Base-by-base conservation (phyloP, 2,329 filamentous ascomycete species). In the Neobulgaria alba region DNA sequence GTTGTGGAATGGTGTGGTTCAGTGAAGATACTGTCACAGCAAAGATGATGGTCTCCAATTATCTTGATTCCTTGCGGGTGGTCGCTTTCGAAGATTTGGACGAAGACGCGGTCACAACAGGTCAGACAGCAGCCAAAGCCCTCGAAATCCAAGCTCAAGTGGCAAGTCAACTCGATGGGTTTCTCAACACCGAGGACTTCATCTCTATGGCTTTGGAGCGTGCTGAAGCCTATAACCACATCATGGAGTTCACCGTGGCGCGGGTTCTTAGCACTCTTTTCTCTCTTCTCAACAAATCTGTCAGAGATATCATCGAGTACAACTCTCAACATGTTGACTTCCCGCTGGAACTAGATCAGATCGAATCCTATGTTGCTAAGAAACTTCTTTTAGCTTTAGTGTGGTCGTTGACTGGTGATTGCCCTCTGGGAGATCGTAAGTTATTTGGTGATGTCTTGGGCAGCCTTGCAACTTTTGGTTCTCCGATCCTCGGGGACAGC, bases 1-100 rank as follows among this genome's bases (percentile, higher is more conserved):
- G 92, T 67, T 99, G 92, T 62, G 92, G 92, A 73, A 99, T 99
- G 92, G 93, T 99, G 10, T 99, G 92, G 92, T 98, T 96, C 67
- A 98, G 88, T 60, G 90, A 95, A 56, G 93, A 98, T 58, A 96
- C 89, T 19, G 90, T 99, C 30, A 90, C 87, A 21, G 77, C 90
- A 1, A 76, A 75, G 51, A 95, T 98, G 84, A 85, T 96, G 79
- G 82, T 96, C 30, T 72, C 78, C 48, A 86, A 96, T 63, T 95
- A 98, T 57, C 75, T 98, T 38, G 79, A 92, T 46, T 79, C 82
- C 34, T 76, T 98, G 29, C 81, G 82, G 52, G 83, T 79, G 3
- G 80, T 86, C 42, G 79, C 85, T 0, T 95, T 98, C 55, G 92
- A 98, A 56, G 92, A 98, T 54, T 70, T 98, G 23, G 92, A 98